A percentile compares a stretch with the other conserved stretches of the same genome.
These are phyloP conservation scores for Mortierella sp. DNA, from an alignment of 371 early-diverging fungal genomes.

Conservation along the genomic window DNA sequence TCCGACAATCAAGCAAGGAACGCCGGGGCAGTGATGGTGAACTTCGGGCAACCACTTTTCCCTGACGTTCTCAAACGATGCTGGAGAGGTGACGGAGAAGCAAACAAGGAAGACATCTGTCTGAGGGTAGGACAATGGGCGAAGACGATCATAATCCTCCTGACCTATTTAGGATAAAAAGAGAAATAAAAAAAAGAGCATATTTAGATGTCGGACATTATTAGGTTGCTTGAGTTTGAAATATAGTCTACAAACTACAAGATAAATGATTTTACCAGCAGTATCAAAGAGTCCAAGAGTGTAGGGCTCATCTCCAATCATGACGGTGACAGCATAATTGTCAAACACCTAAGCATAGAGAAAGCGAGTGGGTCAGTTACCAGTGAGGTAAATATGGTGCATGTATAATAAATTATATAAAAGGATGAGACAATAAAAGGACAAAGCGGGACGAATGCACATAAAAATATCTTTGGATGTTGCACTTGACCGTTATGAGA, in stretches of 20 bases:
- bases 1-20: slow-evolving; percentile 96
- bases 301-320: slow-evolving; percentile 95
- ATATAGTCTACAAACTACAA: neutral
- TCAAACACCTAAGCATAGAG: slow-evolving; percentile 85
- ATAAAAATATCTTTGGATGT: neutral
- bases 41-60: slow-evolving; percentile 95
- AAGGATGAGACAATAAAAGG: neutral
- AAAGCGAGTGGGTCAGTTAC: neutral
- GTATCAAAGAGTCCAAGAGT: slow-evolving; percentile 97
- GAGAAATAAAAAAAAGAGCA: neutral
- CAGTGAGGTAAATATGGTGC: neutral
- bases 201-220: too few relatives aligned
- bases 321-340: slow-evolving; percentile 98
- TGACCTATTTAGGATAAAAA: slow-evolving; percentile 67
- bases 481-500: neutral
- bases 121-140: slow-evolving; percentile 89
- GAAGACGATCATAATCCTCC: too few relatives aligned
- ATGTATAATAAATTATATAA: neutral
- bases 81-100: slow-evolving; percentile 95
- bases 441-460: neutral
- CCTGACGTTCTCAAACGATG: slow-evolving; percentile 89
- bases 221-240: neutral
- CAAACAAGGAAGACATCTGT: slow-evolving; percentile 95
- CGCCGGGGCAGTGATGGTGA: slow-evolving; percentile 93
- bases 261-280: slow-evolving; percentile 75